phyloP scores from a whole-genome alignment of 1,284 basidiomycete species.

The Tylopilus sp. region DNA sequence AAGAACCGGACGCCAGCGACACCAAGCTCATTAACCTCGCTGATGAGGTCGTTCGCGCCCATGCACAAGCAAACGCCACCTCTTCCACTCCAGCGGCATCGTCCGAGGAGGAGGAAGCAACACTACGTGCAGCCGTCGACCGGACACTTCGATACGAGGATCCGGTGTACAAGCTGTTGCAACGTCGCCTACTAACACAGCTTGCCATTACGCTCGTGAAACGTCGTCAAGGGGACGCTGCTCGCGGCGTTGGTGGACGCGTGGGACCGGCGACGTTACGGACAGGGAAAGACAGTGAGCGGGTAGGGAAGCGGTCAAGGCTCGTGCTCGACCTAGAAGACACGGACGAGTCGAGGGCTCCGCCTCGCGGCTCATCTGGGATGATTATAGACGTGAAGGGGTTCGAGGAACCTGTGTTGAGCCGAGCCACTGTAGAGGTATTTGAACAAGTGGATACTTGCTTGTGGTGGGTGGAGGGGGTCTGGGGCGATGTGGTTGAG shows the following conservation, averaged over 20 bases:
- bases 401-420: constrained; percentile 45
- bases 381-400: constrained; percentile 38
- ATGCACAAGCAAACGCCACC: constrained; percentile 19
- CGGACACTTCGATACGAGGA: constrained; percentile 57
- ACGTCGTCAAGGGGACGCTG: constrained; percentile 12
- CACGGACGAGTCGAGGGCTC: constrained; percentile 17
- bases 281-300: constrained; percentile 38
- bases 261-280: constrained; percentile 41
- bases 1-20: constrained; percentile 35
- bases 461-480: constrained; percentile 40
- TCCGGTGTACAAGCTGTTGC: constrained; percentile 62
- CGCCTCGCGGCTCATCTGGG: constrained; percentile 4
- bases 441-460: constrained; percentile 32
- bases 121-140: constrained; percentile 55
- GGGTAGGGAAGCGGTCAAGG: constrained; percentile 26
- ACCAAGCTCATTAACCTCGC: constrained; percentile 64
- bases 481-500: constrained; percentile 38
- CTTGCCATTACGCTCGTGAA: constrained; percentile 38
- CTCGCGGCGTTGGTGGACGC: background rate
- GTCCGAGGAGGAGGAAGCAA: constrained; percentile 43
- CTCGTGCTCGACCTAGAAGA: constrained; percentile 27
- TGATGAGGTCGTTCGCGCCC: constrained; percentile 62
- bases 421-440: constrained; percentile 29
- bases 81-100: constrained; percentile 11
- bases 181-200: constrained; percentile 49